These are phyloP conservation scores for Fusarium mangiferae DNA, from an alignment of 2,329 filamentous ascomycete genomes.

Conservation along the genomic window DNA sequence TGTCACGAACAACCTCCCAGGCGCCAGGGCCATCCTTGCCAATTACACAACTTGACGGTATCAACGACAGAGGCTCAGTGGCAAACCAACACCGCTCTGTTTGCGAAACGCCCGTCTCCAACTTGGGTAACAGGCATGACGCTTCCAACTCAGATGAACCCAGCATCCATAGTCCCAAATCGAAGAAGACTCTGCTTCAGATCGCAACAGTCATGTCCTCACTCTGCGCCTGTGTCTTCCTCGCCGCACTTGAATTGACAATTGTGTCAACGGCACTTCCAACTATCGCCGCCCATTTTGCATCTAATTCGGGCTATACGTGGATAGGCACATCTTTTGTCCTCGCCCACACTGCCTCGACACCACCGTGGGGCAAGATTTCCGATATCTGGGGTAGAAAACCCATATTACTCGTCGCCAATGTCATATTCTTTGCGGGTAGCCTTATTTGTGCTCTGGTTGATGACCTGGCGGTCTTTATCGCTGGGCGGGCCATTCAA, in stretches of 20 bases:
- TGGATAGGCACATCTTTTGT: constrained; percentile 83
- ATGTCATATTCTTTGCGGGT: constrained; percentile 62
- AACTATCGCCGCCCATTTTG: constrained; percentile 67
- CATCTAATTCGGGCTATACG: constrained; percentile 73
- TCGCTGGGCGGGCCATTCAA: constrained; percentile 57
- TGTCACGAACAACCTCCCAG: constrained; percentile 23
- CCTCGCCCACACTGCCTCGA: constrained; percentile 73
- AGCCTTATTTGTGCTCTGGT: constrained; percentile 61
- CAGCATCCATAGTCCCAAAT: background rate
- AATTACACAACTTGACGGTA: background rate
- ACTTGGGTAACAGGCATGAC: background rate
- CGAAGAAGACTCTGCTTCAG: constrained; percentile 30
- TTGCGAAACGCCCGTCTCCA: background rate
- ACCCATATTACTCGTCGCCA: constrained; percentile 59
- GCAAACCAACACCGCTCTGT: background rate
- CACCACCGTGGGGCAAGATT: constrained; percentile 76
- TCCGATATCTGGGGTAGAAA: constrained; percentile 69
- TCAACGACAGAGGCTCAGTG: background rate
- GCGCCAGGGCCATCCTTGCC: background rate
- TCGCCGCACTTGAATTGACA: constrained; percentile 62
- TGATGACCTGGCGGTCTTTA: constrained; percentile 54
- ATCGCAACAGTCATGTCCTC: constrained; percentile 50
- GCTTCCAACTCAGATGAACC: background rate
- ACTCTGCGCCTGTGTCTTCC: constrained; percentile 54
- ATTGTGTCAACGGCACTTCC: constrained; percentile 72